Evolutionary conservation across 2,329 filamentous ascomycete genomes (phyloP).

Genomic region (Simplicillium aogashimaense): DNA sequence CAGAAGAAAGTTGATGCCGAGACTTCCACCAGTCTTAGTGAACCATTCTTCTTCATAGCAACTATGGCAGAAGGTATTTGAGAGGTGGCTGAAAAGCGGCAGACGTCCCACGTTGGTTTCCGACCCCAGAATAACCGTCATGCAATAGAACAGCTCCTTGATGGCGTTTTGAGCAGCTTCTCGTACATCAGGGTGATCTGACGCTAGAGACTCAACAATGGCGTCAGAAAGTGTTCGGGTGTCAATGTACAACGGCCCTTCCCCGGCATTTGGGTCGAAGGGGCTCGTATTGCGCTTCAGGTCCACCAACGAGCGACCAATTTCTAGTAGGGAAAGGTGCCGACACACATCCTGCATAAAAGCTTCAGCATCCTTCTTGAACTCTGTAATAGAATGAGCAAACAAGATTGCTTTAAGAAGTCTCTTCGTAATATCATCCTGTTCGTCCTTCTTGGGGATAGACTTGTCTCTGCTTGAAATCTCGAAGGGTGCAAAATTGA

Average conservation of each 20-base stretch:
- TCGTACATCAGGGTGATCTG: constrained; percentile 69
- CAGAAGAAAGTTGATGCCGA: constrained; percentile 81
- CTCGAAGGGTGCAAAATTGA: constrained; percentile 61
- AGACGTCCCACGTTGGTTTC: constrained; percentile 62
- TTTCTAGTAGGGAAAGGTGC: constrained; percentile 84
- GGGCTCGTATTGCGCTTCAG: constrained; percentile 65
- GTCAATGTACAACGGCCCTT: constrained; percentile 80
- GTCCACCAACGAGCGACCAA: constrained; percentile 75
- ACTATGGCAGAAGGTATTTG: constrained; percentile 80
- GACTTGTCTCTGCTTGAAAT: constrained; percentile 72
- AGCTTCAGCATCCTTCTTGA: constrained; percentile 63
- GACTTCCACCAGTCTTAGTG: constrained; percentile 83
- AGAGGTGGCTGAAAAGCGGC: constrained; percentile 75
- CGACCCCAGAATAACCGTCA: constrained; percentile 69
- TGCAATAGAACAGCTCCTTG: constrained; percentile 65
- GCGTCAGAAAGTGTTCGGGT: constrained; percentile 81
- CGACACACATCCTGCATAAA: constrained; percentile 75
- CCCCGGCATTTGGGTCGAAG: constrained; percentile 78
- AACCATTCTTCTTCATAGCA: constrained; percentile 99
- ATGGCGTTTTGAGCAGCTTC: constrained; percentile 76
- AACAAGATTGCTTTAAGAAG: constrained; percentile 84
- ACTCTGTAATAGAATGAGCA: constrained; percentile 70
- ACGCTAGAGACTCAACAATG: constrained; percentile 81
- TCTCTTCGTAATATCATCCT: constrained; percentile 75
- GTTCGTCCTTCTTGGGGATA: constrained; percentile 74